Conservation (phyloP, 2,329 filamentous ascomycete genomes). For the Fusarium xylarioides region DNA sequence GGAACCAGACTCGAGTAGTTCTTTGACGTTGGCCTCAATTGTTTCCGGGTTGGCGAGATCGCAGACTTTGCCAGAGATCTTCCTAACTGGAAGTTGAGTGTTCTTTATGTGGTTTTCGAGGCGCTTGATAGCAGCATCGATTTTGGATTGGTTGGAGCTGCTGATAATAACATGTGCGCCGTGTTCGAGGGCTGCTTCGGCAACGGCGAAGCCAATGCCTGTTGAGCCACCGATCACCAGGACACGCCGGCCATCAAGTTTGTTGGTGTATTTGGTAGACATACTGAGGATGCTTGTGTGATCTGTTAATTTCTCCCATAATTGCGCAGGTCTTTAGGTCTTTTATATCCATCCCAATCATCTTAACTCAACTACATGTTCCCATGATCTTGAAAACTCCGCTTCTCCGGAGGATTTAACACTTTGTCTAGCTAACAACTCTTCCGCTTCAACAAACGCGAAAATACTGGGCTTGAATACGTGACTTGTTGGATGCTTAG, state of each 20-base stretch:
- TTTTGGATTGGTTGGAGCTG: not conserved
- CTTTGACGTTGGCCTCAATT: not conserved
- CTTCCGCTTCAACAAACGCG: not conserved
- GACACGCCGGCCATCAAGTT: not conserved
- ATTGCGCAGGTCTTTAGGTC: accelerated
- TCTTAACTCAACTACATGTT: not conserved
- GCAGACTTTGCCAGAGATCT: not conserved
- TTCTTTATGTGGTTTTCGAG: accelerated
- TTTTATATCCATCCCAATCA: not conserved
- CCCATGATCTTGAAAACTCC: not conserved
- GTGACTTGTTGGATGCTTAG: accelerated
- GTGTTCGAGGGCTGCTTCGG: not conserved
- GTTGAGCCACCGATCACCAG: not conserved
- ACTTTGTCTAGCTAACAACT: accelerated
- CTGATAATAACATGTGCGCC: not conserved
- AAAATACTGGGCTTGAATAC: accelerated
- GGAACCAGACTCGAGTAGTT: not conserved
- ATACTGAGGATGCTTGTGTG: accelerated
- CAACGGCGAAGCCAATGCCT: not conserved
- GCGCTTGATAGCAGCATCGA: not conserved
- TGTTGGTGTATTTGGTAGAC: not conserved
- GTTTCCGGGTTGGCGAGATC: not conserved
- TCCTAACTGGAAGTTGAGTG: accelerated
- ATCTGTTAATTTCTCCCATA: not conserved
- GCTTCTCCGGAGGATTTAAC: not conserved